phyloP scores from a whole-genome alignment of 2,329 filamentous ascomycete genomes.

The Penicillium rolfsii region DNA sequence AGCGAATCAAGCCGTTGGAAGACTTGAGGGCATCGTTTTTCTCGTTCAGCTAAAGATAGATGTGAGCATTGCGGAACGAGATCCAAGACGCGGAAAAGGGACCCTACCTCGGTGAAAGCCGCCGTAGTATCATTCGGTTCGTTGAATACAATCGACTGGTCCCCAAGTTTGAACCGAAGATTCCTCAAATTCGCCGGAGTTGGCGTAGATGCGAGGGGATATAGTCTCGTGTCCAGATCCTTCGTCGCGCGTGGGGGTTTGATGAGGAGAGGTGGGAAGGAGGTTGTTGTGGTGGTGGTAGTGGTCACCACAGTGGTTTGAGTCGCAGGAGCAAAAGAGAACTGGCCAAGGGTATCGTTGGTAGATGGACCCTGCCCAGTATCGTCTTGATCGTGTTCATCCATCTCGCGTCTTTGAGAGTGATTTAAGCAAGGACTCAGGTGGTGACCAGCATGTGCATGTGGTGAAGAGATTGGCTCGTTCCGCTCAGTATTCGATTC shows the following conservation, averaged over 20 bases:
- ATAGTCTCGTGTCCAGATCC: conserved; percentile 82
- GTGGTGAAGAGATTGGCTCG: conserved; percentile 20
- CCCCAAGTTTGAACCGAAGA: conserved; percentile 73
- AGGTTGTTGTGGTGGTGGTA: conserved; percentile 82
- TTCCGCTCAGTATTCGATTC: conserved; percentile 18
- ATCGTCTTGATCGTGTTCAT: conserved; percentile 31
- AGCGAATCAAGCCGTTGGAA: conserved; percentile 54
- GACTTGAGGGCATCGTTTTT: conserved; percentile 49
- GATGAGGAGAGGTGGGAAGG: conserved; percentile 81
- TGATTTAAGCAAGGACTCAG: conserved; percentile 22
- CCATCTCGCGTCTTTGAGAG: conserved; percentile 33
- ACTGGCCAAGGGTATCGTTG: conserved; percentile 56
- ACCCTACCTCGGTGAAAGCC: conserved; percentile 58
- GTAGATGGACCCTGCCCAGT: conserved; percentile 31
- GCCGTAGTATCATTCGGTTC: conserved; percentile 62
- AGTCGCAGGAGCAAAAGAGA: conserved; percentile 65
- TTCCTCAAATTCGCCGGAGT: conserved; percentile 78
- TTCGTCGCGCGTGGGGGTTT: conserved; percentile 70
- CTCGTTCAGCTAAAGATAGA: conserved; percentile 45
- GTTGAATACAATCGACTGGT: conserved; percentile 63
- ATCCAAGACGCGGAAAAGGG: not conserved
- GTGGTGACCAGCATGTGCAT: conserved; percentile 18
- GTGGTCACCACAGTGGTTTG: conserved; percentile 77
- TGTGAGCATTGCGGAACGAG: conserved; percentile 13
- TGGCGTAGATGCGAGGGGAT: conserved; percentile 80